phyloP scores from a whole-genome alignment of 2,329 filamentous ascomycete genomes.

The Plenodomus lindquistii region DNA sequence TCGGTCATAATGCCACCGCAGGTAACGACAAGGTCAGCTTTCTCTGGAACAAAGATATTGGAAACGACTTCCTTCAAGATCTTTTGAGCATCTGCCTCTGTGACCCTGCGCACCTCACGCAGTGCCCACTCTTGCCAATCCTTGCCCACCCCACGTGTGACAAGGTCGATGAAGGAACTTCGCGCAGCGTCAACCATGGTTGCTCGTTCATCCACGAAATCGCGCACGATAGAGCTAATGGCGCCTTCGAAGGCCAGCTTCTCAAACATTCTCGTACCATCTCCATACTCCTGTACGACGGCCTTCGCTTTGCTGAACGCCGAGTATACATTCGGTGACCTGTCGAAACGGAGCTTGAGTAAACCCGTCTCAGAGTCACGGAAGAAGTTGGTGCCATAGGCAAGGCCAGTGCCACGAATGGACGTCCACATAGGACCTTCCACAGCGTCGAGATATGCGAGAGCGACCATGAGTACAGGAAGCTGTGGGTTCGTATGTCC shows the following conservation, averaged over 20 bases:
- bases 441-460: constrained; percentile 87
- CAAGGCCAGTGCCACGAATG: constrained; percentile 88
- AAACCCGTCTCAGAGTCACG: constrained; percentile 79
- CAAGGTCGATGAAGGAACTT: constrained; percentile 80
- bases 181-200: constrained; percentile 82
- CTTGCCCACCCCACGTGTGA: constrained; percentile 73
- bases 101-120: constrained; percentile 75
- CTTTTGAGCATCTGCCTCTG: constrained; percentile 72
- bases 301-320: constrained; percentile 78
- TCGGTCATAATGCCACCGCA: constrained; percentile 85
- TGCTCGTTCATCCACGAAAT: constrained; percentile 83
- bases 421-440: constrained; percentile 95
- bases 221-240: constrained; percentile 84
- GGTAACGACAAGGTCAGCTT: constrained; percentile 83
- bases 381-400: constrained; percentile 82
- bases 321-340: constrained; percentile 85
- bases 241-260: constrained; percentile 84
- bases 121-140: constrained; percentile 80
- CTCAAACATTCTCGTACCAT: constrained; percentile 74
- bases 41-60: constrained; percentile 77
- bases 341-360: constrained; percentile 83
- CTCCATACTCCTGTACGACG: constrained; percentile 74
- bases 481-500: constrained; percentile 77
- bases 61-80: constrained; percentile 76
- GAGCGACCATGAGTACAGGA: constrained; percentile 83